phyloP scores from a whole-genome alignment of 2,329 filamentous ascomycete species.

The Geosmithia flava region DNA sequence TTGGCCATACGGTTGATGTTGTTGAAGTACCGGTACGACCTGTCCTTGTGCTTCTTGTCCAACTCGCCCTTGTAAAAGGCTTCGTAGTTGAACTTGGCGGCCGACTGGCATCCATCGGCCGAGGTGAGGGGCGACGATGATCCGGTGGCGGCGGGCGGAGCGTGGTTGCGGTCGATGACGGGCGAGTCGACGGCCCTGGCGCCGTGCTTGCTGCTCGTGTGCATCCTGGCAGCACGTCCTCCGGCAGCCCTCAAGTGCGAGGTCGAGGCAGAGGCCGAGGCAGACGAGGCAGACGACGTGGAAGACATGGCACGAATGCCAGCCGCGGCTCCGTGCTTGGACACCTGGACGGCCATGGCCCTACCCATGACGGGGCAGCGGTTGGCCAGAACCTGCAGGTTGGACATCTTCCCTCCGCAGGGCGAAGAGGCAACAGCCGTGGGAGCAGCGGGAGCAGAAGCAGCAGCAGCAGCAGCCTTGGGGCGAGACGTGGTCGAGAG shows the following conservation, averaged over 20 bases:
- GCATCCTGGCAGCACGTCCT: constrained; percentile 54
- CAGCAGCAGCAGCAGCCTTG: constrained; percentile 23
- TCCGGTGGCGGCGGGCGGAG: constrained; percentile 9
- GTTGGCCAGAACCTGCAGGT: constrained; percentile 84
- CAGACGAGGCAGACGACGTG: constrained; percentile 26
- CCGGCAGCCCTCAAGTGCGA: constrained; percentile 11
- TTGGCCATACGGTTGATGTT: constrained; percentile 98
- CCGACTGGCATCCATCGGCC: constrained; percentile 7
- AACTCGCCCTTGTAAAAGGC: constrained; percentile 78
- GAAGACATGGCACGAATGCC: constrained; percentile 38
- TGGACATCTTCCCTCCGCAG: constrained; percentile 89
- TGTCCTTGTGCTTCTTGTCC: constrained; percentile 99
- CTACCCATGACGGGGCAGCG: constrained; percentile 99
- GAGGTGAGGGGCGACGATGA: constrained; percentile 1
- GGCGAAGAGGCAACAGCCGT: constrained; percentile 33
- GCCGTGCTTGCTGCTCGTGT: constrained; percentile 67
- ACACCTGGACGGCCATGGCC: constrained; percentile 77
- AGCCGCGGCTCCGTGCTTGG: constrained; percentile 36
- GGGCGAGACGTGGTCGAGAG: constrained; percentile 64
- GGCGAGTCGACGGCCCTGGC: constrained; percentile 62
- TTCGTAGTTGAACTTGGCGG: constrained; percentile 76
- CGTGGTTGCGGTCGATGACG: constrained; percentile 30
- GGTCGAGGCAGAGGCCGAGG: background rate
- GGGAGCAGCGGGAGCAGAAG: background rate
- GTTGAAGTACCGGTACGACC: constrained; percentile 99